These are phyloP conservation scores for Suhomyces tanzawaensis DNA, from an alignment of 805 yeast species.

Conservation along the genomic window DNA sequence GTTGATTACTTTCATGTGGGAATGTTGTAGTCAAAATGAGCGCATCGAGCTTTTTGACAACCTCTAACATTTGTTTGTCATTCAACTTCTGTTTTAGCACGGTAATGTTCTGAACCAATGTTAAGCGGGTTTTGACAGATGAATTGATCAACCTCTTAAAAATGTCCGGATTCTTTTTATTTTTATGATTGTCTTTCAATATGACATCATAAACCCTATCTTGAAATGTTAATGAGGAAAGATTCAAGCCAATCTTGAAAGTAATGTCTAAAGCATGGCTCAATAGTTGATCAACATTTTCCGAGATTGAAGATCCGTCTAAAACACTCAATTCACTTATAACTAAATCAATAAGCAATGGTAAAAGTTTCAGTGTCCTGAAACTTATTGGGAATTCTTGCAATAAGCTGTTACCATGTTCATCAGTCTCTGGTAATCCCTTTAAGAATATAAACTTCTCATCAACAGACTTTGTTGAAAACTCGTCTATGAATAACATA, in stretches of 20 bases:
- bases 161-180: slow-evolving; percentile 18
- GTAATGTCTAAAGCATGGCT: slow-evolving; percentile 53
- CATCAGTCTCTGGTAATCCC: slow-evolving; percentile 48
- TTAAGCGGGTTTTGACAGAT: slow-evolving; percentile 32
- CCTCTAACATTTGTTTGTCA: slow-evolving; percentile 49
- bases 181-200: slow-evolving; percentile 23
- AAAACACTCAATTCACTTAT: slow-evolving; percentile 34
- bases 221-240: slow-evolving; percentile 76
- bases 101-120: slow-evolving; percentile 44
- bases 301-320: slow-evolving; percentile 15
- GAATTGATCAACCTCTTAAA: slow-evolving; percentile 27
- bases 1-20: slow-evolving; percentile 26
- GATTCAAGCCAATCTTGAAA: slow-evolving; percentile 56
- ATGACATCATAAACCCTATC: slow-evolving; percentile 59
- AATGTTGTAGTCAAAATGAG: slow-evolving; percentile 27
- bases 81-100: slow-evolving; percentile 49
- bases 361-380: slow-evolving; percentile 70
- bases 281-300: slow-evolving; percentile 39
- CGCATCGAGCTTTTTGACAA: slow-evolving; percentile 45
- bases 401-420: slow-evolving; percentile 20
- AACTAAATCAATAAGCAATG: slow-evolving; percentile 57
- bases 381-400: slow-evolving; percentile 39
- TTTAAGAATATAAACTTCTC: slow-evolving; percentile 70
- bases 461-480: slow-evolving; percentile 64
- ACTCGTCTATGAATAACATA: slow-evolving; percentile 77